phyloP scores from a whole-genome alignment of 305 asterid species.

The Solanum aculeatissimum region DNA sequence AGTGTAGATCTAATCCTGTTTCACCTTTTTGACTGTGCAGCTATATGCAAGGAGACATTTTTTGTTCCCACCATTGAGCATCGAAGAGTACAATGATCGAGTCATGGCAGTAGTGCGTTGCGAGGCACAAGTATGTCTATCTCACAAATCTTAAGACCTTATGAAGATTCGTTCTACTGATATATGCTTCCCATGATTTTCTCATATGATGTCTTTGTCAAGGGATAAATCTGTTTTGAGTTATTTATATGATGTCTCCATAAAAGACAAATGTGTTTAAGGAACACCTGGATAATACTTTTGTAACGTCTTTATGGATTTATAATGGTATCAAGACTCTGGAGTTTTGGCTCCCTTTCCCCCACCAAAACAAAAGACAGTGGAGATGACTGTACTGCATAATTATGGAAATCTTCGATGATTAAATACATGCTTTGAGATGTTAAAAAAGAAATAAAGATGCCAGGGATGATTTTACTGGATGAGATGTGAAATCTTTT shows the following conservation, averaged over 20 bases:
- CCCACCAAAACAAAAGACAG: not conserved
- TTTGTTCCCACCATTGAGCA: constrained; percentile 70
- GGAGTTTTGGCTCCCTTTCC: not conserved
- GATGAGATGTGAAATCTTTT: not conserved
- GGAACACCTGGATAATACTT: not conserved
- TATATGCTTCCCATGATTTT: not conserved
- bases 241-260: not conserved
- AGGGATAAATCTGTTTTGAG: not conserved
- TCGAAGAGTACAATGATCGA: constrained; percentile 72
- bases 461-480: not conserved
- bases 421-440: not conserved
- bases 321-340: not conserved
- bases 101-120: constrained; percentile 98
- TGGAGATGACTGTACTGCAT: not conserved
- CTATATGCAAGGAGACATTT: constrained; percentile 89
- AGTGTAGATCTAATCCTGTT: not conserved
- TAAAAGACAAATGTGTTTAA: not conserved
- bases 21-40: constrained; percentile 22
- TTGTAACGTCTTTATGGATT: not conserved
- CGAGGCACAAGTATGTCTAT: constrained; percentile 75
- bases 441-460: not conserved
- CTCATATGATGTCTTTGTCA: not conserved
- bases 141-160: not conserved
- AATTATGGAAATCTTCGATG: not conserved
- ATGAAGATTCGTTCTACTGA: not conserved